phyloP scores from a whole-genome alignment of 75 land plant species.

The Gnetum montanum region DNA sequence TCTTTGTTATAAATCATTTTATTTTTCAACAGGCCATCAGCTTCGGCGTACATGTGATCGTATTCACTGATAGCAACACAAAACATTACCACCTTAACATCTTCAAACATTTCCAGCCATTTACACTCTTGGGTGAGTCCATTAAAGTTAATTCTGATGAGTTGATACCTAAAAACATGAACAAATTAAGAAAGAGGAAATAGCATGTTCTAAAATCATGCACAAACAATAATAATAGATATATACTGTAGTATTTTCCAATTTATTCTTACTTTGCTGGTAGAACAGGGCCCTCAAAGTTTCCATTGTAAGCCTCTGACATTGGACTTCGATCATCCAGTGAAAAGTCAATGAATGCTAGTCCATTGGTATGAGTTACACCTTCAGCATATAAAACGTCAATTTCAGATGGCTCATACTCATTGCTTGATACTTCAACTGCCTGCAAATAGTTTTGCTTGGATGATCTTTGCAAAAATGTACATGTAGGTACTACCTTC shows the following conservation, averaged over 20 bases:
- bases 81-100: conserved; percentile 43
- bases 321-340: conserved; percentile 45
- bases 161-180: conserved; percentile 17
- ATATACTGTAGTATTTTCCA: too few relatives aligned
- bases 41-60: conserved; percentile 27
- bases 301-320: conserved; percentile 26
- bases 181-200: too few relatives aligned
- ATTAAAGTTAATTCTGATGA: conserved; percentile 39
- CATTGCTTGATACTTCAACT: conserved; percentile 66
- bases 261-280: conserved; percentile 44
- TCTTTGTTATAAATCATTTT: conserved; percentile 55
- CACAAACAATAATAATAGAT: too few relatives aligned
- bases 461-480: too few relatives aligned
- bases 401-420: conserved; percentile 68
- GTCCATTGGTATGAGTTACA: conserved; percentile 76
- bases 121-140: conserved; percentile 49
- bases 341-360: conserved; percentile 66
- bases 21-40: conserved; percentile 22
- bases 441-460: conserved; percentile 33
- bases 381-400: conserved; percentile 88
- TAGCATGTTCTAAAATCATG: too few relatives aligned
- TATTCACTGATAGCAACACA: conserved; percentile 56
- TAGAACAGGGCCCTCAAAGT: conserved; percentile 35
- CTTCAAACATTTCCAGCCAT: conserved; percentile 78
- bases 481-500: too few relatives aligned